phyloP scores from a whole-genome alignment of 768 basidiomycete species.

The Lanmaoa rubissima region DNA sequence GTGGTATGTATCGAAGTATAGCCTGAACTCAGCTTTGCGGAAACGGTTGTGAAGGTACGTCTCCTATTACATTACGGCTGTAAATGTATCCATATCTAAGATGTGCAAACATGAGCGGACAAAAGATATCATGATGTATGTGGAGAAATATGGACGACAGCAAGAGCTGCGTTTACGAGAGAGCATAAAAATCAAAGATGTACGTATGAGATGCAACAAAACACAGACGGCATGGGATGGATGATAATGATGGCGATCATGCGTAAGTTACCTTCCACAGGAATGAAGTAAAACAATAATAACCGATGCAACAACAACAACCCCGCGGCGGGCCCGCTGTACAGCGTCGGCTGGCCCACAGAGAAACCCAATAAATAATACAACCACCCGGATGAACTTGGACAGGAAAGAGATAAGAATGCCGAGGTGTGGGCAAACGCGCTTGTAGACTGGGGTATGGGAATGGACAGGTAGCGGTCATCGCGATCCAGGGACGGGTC shows the following conservation, averaged over 20 bases:
- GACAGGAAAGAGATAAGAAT: not conserved
- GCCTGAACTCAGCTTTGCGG: not conserved
- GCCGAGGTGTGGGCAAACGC: not conserved
- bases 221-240: not conserved
- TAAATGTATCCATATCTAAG: not conserved
- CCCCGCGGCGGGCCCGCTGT: not conserved
- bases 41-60: not conserved
- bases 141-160: not conserved
- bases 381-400: not conserved
- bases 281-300: not conserved
- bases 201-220: not conserved
- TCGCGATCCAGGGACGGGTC: conserved; percentile 41
- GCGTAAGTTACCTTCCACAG: not conserved
- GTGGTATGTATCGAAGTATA: no score
- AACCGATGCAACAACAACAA: conserved; percentile 1
- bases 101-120: not conserved
- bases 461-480: conserved; percentile 10
- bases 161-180: not conserved
- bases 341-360: not conserved
- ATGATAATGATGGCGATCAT: not conserved
- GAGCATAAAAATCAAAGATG: not conserved
- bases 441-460: not conserved
- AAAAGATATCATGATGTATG: not conserved
- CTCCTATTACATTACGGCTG: not conserved
- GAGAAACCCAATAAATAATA: conserved; percentile 6